phyloP scores from a whole-genome alignment of 805 yeast genomes.

The Yamadazyma paraphyllophila region DNA sequence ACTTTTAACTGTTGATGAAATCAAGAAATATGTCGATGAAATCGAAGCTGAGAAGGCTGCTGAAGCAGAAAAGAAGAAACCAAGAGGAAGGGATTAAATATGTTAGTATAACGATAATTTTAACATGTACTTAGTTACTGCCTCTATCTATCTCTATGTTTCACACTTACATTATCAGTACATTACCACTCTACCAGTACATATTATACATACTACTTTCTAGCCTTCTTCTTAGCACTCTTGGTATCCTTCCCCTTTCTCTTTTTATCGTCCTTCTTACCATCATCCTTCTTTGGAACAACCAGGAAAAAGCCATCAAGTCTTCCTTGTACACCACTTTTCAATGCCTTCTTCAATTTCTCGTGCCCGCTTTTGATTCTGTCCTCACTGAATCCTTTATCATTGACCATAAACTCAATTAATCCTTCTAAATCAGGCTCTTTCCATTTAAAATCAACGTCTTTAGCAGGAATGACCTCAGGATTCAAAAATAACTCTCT shows the following conservation, averaged over 20 bases:
- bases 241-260: slow-evolving; percentile 27
- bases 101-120: too few species aligned
- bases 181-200: not conserved
- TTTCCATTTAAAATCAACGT: slow-evolving; percentile 75
- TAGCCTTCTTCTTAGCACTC: slow-evolving; percentile 25
- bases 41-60: slow-evolving; percentile 86
- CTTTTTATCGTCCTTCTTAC: slow-evolving; percentile 27
- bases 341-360: slow-evolving; percentile 78
- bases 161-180: too few species aligned
- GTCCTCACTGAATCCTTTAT: slow-evolving; percentile 92
- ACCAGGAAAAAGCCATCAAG: slow-evolving; percentile 88
- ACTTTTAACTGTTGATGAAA: slow-evolving; percentile 64
- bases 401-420: slow-evolving; percentile 75
- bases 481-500: slow-evolving; percentile 81
- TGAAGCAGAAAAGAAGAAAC: slow-evolving; percentile 73
- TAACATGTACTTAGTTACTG: too few species aligned
- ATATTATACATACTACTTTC: slow-evolving; percentile 11
- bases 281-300: slow-evolving; percentile 43
- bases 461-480: slow-evolving; percentile 64
- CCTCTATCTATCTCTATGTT: too few species aligned
- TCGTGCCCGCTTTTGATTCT: slow-evolving; percentile 85
- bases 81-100: slow-evolving; percentile 24
- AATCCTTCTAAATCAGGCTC: slow-evolving; percentile 87
- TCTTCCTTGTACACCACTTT: slow-evolving; percentile 86
- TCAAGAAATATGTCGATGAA: slow-evolving; percentile 70